Conservation (phyloP, 345 rosid species). For the Laguncularia racemosa region DNA sequence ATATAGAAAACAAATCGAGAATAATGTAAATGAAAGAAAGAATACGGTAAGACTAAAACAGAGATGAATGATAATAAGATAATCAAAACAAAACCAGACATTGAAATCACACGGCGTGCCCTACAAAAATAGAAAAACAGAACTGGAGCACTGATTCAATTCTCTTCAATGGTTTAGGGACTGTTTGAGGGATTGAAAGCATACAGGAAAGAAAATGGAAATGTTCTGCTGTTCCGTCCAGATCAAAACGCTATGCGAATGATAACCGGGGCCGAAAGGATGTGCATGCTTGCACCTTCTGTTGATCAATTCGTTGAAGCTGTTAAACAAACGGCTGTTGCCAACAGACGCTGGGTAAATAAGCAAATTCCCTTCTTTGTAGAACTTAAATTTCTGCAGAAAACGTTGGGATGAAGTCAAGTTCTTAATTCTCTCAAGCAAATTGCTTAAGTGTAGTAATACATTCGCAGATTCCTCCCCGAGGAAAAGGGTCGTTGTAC, state of each 20-base stretch:
- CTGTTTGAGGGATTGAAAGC: constrained; percentile 82
- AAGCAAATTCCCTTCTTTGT: too few relatives aligned
- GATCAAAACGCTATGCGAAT: constrained; percentile 64
- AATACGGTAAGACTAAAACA: too few relatives aligned
- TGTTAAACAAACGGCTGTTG: constrained; percentile 54
- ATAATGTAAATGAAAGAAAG: too few relatives aligned
- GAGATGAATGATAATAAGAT: too few relatives aligned
- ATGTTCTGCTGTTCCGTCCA: constrained; percentile 63
- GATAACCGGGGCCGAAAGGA: constrained; percentile 68
- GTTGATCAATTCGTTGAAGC: constrained; percentile 62
- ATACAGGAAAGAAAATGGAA: constrained; percentile 56
- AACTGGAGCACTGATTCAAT: too few relatives aligned
- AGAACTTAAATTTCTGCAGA: not conserved
- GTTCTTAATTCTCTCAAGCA: too few relatives aligned
- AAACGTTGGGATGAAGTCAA: too few relatives aligned
- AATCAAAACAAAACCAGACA: too few relatives aligned
- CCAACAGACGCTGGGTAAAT: constrained; percentile 79
- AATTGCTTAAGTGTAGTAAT: not conserved
- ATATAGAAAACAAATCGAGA: too few relatives aligned
- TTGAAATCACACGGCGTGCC: too few relatives aligned
- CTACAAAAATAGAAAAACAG: too few relatives aligned
- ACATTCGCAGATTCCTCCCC: constrained; percentile 62
- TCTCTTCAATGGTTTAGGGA: constrained; percentile 28
- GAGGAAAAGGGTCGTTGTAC: constrained; percentile 71
- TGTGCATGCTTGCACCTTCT: constrained; percentile 86